Base-by-base conservation (phyloP, 2,329 filamentous ascomycete genomes). In the Tolypocladium tropicale region DNA sequence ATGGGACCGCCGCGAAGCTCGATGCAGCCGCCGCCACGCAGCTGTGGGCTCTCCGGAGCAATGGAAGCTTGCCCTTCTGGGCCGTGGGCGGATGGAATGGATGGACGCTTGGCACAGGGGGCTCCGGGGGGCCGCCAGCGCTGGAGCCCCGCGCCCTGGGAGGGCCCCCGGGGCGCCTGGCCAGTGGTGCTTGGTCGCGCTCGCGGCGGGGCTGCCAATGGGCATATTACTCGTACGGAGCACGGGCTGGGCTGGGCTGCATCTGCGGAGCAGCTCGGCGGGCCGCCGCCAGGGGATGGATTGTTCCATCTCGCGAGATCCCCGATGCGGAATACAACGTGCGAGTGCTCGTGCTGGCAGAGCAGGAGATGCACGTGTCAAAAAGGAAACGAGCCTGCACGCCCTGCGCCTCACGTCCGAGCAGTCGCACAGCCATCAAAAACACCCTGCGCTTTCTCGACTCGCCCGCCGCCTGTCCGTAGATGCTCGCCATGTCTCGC, bases 31-130 rank as follows among this genome's bases (percentile, higher is more conserved):
- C n/a, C 4, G 34, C 6, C 21, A 30, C 9, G 43, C n/a, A 28
- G n/a, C n/a, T 6, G 50, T 36, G 52, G 59, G 56, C 43, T 25
- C 50, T 55, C 52, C 59, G 59, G 59, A 49, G 56, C 50, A 61
- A 61, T 60, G 59, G 59, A 61, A 56, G 57, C 52, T 56, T 56
- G 52, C 37, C 55, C 52, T 37, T 53, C 43, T 48, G 25, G 43
- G 43, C 43, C 43, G 25, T 46, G 39, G 41, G 25, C n/a, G 41
- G 41, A 43, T 25, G 41, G 41, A 43, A 41, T n/a, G n/a, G n/a
- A 16, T 16, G 9, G 34, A 16, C 34, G 34, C 11, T 16, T 36
- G 34, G 34, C 12, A 11, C 34, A 16, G 18, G 18, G 18, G 18
- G 4, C 12, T 18, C 34, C 34, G 34, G 18, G 18, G 18, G 18